These are phyloP conservation scores for Coriolopsis trogii DNA, from an alignment of 1,284 basidiomycete genomes.

Conservation along the genomic window DNA sequence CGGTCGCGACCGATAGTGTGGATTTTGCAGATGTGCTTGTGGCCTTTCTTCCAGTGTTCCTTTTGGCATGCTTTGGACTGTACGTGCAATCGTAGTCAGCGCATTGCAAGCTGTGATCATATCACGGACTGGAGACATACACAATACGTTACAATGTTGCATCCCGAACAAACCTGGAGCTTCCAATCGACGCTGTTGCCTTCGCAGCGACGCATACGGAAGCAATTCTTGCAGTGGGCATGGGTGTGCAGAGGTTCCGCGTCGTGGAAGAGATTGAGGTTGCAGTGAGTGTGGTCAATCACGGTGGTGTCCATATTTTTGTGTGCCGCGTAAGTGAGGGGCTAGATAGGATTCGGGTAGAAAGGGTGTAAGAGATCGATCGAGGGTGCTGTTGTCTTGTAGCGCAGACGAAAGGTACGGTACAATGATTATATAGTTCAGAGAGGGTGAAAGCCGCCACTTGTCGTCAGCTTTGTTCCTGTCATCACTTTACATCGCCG, in stretches of 20 bases:
- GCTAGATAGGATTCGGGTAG: no score
- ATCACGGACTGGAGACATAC: not conserved
- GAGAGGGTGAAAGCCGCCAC: no score
- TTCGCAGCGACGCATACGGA: slow-evolving; percentile 1
- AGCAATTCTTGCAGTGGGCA: slow-evolving; percentile 3
- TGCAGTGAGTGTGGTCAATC: slow-evolving; percentile 1
- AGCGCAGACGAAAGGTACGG: no score
- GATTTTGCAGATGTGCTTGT: not conserved
- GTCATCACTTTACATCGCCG: no score
- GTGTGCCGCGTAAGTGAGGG: no score
- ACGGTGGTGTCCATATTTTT: not conserved
- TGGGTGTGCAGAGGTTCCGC: not conserved
- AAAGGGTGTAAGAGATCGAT: no score
- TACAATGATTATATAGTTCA: no score
- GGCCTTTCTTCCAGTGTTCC: not conserved
- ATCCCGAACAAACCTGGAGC: not conserved
- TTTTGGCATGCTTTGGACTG: slow-evolving; percentile 8
- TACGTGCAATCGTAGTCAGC: not conserved
- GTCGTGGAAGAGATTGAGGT: not conserved
- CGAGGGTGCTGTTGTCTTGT: no score
- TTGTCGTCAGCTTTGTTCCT: no score
- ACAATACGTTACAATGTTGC: not conserved
- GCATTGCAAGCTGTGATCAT: no score
- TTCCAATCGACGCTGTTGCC: not conserved
- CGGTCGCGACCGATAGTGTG: not conserved